A percentile compares a stretch with the other conserved stretches of the same genome.
phyloP scores from a whole-genome alignment of 805 yeast genomes.

The Pichia nakasei region DNA sequence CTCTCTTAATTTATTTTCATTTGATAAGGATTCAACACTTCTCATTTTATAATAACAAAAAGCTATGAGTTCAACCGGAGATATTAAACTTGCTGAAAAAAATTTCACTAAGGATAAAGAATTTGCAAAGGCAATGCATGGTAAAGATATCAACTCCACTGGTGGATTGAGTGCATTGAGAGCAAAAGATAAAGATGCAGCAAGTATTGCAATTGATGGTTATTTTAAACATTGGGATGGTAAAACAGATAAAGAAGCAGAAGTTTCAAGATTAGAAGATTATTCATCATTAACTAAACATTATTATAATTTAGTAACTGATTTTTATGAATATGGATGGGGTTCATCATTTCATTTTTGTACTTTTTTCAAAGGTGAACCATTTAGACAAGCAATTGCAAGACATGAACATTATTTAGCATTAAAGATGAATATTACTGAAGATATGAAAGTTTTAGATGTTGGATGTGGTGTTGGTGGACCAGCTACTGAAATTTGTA shows the following conservation, averaged over 20 bases:
- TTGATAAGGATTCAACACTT: background rate
- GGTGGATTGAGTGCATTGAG: conserved; percentile 72
- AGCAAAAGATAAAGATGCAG: conserved; percentile 70
- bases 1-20: background rate
- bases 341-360: conserved; percentile 97
- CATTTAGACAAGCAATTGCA: conserved; percentile 89
- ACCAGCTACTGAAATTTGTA: conserved; percentile 91
- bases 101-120: conserved; percentile 52
- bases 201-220: conserved; percentile 75
- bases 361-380: conserved; percentile 87
- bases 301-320: conserved; percentile 94
- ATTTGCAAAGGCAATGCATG: conserved; percentile 83
- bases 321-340: conserved; percentile 99
- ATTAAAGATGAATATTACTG: conserved; percentile 67
- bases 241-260: conserved; percentile 64
- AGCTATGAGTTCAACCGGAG: conserved; percentile 7
- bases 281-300: conserved; percentile 89
- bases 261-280: conserved; percentile 65
- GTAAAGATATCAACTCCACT: conserved; percentile 53
- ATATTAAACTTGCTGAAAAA: conserved; percentile 39
- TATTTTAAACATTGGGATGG: conserved; percentile 98
- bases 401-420: conserved; percentile 97
- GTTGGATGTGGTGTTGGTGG: conserved; percentile 99
- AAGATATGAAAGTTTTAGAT: conserved; percentile 82
- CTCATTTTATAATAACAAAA: background rate